Percentiles rank a stretch among this genome's conserved stretches.
Evolutionary conservation across 768 basidiomycete species (phyloP).

Genomic region (Pilatotrama ljubarskyi): DNA sequence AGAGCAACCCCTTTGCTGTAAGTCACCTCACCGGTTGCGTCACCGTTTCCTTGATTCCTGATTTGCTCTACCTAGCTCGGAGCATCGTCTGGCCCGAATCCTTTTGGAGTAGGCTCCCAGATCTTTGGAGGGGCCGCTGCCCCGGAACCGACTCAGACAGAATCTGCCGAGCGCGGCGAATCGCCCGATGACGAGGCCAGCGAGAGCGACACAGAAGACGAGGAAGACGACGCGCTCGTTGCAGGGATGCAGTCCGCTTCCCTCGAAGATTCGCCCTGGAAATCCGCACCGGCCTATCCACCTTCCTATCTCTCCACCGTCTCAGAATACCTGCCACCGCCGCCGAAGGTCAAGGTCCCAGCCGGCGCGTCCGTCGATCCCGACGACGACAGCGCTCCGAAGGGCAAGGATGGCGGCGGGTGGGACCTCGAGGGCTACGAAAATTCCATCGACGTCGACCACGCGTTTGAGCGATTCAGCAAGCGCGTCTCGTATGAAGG

Average conservation of each 20-base stretch:
- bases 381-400: conserved; percentile 40
- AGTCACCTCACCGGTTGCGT: conserved; percentile 4
- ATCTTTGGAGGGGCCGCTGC: conserved; percentile 50
- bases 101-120: conserved; percentile 63
- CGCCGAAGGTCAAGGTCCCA: conserved; percentile 48
- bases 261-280: conserved; percentile 66
- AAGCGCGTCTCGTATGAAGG: conserved; percentile 69
- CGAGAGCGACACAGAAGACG: conserved; percentile 22
- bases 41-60: neutral
- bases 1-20: conserved; percentile 72
- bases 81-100: conserved; percentile 30
- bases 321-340: conserved; percentile 69
- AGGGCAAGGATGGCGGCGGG: conserved; percentile 44
- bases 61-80: conserved; percentile 22
- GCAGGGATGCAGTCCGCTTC: conserved; percentile 58
- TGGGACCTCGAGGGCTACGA: conserved; percentile 81
- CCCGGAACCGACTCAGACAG: conserved; percentile 11
- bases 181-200: conserved; percentile 35
- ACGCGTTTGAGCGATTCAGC: conserved; percentile 83
- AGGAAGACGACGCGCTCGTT: conserved; percentile 42
- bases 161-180: conserved; percentile 22
- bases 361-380: conserved; percentile 41
- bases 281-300: conserved; percentile 60
- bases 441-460: conserved; percentile 76
- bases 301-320: conserved; percentile 74